Conservation (phyloP, 345 rosid species). For the Pugionium dolabratum region DNA sequence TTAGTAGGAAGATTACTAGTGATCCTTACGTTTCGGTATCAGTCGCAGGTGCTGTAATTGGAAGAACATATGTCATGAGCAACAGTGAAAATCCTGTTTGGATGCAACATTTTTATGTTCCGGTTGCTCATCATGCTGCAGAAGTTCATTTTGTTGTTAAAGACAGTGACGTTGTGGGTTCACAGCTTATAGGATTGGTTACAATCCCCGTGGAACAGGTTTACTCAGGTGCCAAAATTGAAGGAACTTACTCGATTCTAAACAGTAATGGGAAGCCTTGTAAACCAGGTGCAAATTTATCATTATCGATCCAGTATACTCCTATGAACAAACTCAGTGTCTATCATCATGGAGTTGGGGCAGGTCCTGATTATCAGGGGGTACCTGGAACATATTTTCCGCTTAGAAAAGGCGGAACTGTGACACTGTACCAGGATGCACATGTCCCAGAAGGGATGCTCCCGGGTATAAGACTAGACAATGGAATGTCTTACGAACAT, state of each 20-base stretch:
- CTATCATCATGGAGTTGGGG: constrained; percentile 58
- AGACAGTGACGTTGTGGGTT: constrained; percentile 81
- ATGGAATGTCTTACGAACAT: constrained; percentile 51
- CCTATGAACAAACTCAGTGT: constrained; percentile 50
- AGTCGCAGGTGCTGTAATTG: constrained; percentile 66
- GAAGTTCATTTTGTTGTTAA: constrained; percentile 84
- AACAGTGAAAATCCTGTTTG: constrained; percentile 78
- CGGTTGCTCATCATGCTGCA: constrained; percentile 76
- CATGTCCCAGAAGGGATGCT: constrained; percentile 63
- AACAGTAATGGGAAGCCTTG: constrained; percentile 58
- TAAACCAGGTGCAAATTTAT: constrained; percentile 67
- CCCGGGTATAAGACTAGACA: constrained; percentile 60
- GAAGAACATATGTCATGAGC: constrained; percentile 76
- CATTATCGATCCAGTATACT: constrained; percentile 61
- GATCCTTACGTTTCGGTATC: constrained; percentile 84
- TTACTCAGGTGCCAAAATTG: constrained; percentile 49
- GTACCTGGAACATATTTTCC: constrained; percentile 87
- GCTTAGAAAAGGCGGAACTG: constrained; percentile 68
- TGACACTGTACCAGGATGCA: constrained; percentile 84
- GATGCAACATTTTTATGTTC: constrained; percentile 75
- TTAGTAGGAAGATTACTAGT: constrained; percentile 64
- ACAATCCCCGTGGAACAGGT: constrained; percentile 65
- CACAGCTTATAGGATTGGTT: constrained; percentile 74
- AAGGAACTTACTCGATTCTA: constrained; percentile 68
- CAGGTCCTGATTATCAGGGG: constrained; percentile 59